Evolutionary conservation across 176 grass and related monocot species (phyloP).

Genomic region (Pharus latifolius): DNA sequence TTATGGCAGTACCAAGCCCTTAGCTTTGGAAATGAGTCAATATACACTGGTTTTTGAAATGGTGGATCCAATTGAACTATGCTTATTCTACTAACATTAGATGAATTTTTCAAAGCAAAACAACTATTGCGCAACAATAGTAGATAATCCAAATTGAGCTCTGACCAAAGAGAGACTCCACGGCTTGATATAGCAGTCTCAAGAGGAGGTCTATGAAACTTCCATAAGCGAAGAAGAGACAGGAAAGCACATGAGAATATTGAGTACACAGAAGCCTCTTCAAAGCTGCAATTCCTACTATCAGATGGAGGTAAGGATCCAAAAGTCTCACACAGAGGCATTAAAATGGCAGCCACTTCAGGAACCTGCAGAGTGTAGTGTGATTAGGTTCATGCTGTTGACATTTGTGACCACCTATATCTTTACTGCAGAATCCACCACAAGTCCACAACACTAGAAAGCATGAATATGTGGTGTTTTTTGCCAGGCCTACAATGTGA

Average conservation of each 20-base stretch:
- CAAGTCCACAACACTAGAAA: too few species aligned
- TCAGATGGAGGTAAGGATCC: slow-evolving; percentile 43
- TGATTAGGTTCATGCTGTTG: neutral
- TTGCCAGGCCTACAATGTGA: too few species aligned
- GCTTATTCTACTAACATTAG: neutral
- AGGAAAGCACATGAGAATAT: slow-evolving; percentile 68
- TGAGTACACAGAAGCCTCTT: slow-evolving; percentile 53
- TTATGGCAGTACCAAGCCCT: slow-evolving; percentile 61
- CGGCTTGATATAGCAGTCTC: slow-evolving; percentile 22
- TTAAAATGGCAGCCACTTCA: slow-evolving; percentile 55
- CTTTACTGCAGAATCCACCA: too few species aligned
- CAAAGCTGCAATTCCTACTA: slow-evolving; percentile 24
- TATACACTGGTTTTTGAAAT: slow-evolving; percentile 33
- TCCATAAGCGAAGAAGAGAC: slow-evolving; percentile 51
- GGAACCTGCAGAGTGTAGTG: slow-evolving; percentile 38
- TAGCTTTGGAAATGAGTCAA: slow-evolving; percentile 64
- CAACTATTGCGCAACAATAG: slow-evolving; percentile 39
- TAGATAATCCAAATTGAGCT: slow-evolving; percentile 53
- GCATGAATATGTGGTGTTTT: too few species aligned
- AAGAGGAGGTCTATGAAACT: slow-evolving; percentile 44
- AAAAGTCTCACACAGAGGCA: slow-evolving; percentile 63
- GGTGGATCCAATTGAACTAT: slow-evolving; percentile 12
- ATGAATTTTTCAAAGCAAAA: slow-evolving; percentile 27
- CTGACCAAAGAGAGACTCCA: slow-evolving; percentile 22
- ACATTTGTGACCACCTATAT: too few species aligned